Evolutionary conservation across 148 eudicot genomes (phyloP).

Genomic region (Gaultheria prostrata): DNA sequence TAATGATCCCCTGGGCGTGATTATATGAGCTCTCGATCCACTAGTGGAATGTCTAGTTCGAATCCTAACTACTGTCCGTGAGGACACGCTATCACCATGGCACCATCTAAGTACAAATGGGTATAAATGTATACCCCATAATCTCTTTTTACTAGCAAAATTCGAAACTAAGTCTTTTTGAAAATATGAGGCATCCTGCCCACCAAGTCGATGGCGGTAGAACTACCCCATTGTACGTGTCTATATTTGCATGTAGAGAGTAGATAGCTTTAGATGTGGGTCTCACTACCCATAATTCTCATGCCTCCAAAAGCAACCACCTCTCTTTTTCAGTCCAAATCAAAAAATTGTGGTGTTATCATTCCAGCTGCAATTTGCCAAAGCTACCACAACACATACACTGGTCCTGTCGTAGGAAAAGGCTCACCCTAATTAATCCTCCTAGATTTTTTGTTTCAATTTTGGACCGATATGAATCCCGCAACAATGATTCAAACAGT

Average conservation of each 20-base stretch:
- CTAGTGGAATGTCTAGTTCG: too few species aligned
- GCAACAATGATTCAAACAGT: neutral
- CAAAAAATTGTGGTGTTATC: neutral
- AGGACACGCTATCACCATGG: too few species aligned
- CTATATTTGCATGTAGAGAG: neutral
- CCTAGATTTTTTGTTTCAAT: neutral
- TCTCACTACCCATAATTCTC: neutral
- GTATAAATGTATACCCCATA: too few species aligned
- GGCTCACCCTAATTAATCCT: neutral
- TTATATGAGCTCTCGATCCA: too few species aligned
- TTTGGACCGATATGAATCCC: neutral
- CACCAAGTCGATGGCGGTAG: too few species aligned
- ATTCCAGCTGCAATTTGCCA: neutral
- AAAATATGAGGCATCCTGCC: too few species aligned
- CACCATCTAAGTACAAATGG: too few species aligned
- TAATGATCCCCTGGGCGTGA: too few species aligned
- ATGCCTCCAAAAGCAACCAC: neutral
- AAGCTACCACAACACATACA: neutral
- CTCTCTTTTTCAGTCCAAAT: neutral
- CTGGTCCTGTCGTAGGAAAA: neutral
- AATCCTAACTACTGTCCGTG: too few species aligned
- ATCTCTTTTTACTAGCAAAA: too few species aligned
- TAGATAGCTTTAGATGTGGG: neutral
- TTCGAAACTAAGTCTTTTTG: too few species aligned
- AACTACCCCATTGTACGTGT: too few species aligned